Conservation (phyloP, 1,139 yeast genomes). For the Pneumocystis murina region DNA sequence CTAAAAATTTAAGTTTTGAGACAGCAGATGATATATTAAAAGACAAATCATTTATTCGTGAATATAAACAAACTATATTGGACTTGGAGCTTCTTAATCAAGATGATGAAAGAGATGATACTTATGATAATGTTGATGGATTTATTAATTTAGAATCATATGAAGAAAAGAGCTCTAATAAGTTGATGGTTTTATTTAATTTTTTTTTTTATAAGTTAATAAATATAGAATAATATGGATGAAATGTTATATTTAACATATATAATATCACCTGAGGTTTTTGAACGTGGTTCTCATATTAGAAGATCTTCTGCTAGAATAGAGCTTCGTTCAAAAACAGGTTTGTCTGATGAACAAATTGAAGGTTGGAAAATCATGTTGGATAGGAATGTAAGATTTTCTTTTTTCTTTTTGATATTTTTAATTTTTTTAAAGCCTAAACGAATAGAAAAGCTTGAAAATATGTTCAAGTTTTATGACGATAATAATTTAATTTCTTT, state of each 20-base stretch:
- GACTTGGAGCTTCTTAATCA: conserved; percentile 18
- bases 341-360: conserved; percentile 78
- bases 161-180: conserved; percentile 14
- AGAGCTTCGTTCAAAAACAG: conserved; percentile 33
- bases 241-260: conserved; percentile 42
- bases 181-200: conserved; percentile 16
- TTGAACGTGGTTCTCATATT: conserved; percentile 29
- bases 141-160: conserved; percentile 18
- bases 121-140: conserved; percentile 59
- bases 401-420: not conserved
- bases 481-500: not conserved
- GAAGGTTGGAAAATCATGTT: conserved; percentile 87
- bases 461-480: not conserved
- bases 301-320: conserved; percentile 42
- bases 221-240: conserved; percentile 29
- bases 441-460: not conserved
- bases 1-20: not conserved
- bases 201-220: no score
- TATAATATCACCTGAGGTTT: conserved; percentile 37
- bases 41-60: conserved; percentile 1
- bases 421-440: not conserved
- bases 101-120: conserved; percentile 71
- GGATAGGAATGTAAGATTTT: conserved; percentile 39
- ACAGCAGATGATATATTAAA: conserved; percentile 5
- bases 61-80: conserved; percentile 2